These are phyloP conservation scores for Diplodia mutila DNA, from an alignment of 2,329 filamentous ascomycete species.

Conservation along the genomic window DNA sequence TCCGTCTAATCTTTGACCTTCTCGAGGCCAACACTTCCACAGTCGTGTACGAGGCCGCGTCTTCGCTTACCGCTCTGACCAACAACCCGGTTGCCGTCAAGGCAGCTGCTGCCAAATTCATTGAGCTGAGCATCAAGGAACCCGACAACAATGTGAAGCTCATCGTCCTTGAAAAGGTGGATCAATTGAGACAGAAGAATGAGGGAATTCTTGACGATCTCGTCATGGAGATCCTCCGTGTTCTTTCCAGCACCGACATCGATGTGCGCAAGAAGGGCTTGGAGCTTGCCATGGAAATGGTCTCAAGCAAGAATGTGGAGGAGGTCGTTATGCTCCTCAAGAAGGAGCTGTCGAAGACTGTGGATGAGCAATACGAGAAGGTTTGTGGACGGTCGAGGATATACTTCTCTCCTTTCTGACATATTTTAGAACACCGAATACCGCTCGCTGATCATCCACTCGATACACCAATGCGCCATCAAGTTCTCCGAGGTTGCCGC, in stretches of 20 bases:
- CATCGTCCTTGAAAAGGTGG: constrained; percentile 93
- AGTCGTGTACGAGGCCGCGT: constrained; percentile 96
- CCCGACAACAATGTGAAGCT: constrained; percentile 99
- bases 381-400: background rate
- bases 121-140: constrained; percentile 95
- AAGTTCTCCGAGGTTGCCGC: constrained; percentile 98
- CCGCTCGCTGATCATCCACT: constrained; percentile 91
- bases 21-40: constrained; percentile 91
- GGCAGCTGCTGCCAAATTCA: constrained; percentile 92
- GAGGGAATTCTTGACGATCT: constrained; percentile 91
- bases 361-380: constrained; percentile 98
- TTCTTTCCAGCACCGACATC: constrained; percentile 92
- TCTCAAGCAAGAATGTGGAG: constrained; percentile 97
- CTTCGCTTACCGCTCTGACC: constrained; percentile 88
- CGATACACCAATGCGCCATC: constrained; percentile 97
- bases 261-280: constrained; percentile 94
- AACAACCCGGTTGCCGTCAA: constrained; percentile 98
- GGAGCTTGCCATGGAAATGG: constrained; percentile 91
- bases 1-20: constrained; percentile 94
- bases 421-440: constrained; percentile 77
- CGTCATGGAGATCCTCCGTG: constrained; percentile 94
- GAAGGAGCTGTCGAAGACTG: constrained; percentile 96
- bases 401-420: background rate
- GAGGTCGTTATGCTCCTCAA: constrained; percentile 95
- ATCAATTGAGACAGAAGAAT: constrained; percentile 83